A percentile compares a stretch with the other conserved stretches of the same genome.
phyloP scores from a whole-genome alignment of 305 asterid genomes.

The Solanum hybrid region DNA sequence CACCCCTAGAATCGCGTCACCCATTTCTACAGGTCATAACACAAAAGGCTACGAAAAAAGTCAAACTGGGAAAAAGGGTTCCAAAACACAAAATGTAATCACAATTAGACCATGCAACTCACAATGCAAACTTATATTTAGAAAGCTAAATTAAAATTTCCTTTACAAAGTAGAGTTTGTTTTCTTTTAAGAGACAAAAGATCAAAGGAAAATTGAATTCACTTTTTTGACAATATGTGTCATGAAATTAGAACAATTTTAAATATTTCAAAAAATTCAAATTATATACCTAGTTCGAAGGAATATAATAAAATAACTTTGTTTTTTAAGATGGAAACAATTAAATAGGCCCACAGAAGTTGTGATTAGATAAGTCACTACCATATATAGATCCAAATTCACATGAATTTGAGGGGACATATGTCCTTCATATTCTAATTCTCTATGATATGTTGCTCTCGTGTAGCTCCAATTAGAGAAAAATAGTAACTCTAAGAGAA shows the following conservation, averaged over 20 bases:
- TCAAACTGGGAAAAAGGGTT: neutral
- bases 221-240: neutral
- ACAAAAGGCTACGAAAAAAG: neutral
- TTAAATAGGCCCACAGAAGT: neutral
- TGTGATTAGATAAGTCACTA: neutral
- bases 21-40: neutral
- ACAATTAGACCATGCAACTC: neutral
- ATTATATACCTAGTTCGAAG: neutral
- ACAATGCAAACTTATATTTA: neutral
- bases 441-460: neutral
- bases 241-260: neutral
- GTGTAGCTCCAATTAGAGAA: neutral
- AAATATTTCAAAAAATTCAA: neutral
- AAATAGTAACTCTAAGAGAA: neutral
- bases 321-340: neutral
- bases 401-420: slow-evolving; percentile 5
- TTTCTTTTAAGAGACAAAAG: neutral
- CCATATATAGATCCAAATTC: neutral
- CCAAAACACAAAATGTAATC: neutral
- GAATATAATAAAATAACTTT: neutral
- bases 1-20: neutral
- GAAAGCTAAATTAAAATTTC: neutral
- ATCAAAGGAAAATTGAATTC: neutral
- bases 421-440: neutral
- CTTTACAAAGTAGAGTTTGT: neutral